Evolutionary conservation across 2,329 filamentous ascomycete species (phyloP), one percentile per base, ranked within the genome.

Genomic region (Zymoseptoria ardabiliae): DNA sequence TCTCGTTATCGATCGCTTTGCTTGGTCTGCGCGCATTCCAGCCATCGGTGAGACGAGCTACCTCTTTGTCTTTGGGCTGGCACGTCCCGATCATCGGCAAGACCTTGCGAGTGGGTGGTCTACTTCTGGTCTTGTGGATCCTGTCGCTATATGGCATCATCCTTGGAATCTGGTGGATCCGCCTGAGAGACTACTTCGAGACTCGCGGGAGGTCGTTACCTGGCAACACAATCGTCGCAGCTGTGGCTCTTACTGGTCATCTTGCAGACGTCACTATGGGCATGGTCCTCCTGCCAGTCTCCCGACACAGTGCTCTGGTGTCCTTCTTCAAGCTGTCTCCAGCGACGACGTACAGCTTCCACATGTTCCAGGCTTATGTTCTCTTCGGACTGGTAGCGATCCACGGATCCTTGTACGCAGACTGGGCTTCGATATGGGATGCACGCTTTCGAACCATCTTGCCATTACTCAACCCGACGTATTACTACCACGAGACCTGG

Each of bases 391-490:
- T 61, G 28, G 55, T 61, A 3, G 23, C 59, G 19, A 28, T 55
- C 20, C 61, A 63, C 28, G 61, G 56, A 2, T 20, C 49, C 4
- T 30, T 59, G 4, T 63, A 63, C 54, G 54, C 49, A 6, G 54
- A 28, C 23, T 63, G 61, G 61, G 54, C 55, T 5, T 45, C 56
- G 8, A 17, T 56, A 9, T 58, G 45, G 21, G 45, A 57, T 28
- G 55, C 54, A 17, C 25, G 41, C n/a, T 60, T 60, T 50, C 55
- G 58, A 17, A 30, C 20, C 20, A 23, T 62, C 23, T 30, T 62
- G 11, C 61, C 61, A 4, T 28, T 63, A n/a, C 55, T 63, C 22
- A 63, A 63, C 55, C 61, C 61, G 17, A 63, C 62, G 2, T 64
- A 64, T 50, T 54, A 62, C 21, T 62, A 57, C 50, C 8, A 61